phyloP scores from a whole-genome alignment of 805 yeast species.

The Yarrowia keelungensis region DNA sequence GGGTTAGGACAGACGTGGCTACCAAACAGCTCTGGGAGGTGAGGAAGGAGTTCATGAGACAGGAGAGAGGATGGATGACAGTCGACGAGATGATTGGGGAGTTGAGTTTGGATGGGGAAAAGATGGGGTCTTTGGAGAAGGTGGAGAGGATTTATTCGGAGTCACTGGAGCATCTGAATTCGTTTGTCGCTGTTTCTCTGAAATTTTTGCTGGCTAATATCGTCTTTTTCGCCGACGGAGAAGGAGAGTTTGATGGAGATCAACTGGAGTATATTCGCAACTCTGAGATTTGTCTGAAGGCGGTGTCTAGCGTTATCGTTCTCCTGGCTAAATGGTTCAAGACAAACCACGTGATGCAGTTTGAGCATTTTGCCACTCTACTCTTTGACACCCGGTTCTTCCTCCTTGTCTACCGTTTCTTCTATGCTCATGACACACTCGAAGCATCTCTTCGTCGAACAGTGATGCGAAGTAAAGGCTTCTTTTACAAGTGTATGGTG shows the following conservation, averaged over 20 bases:
- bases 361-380: conserved; percentile 72
- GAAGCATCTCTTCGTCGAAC: conserved; percentile 41
- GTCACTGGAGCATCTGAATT: conserved; percentile 62
- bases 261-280: conserved; percentile 58
- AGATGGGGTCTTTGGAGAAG: conserved; percentile 51
- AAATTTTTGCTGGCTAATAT: conserved; percentile 66
- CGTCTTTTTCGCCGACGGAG: conserved; percentile 42
- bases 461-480: conserved; percentile 11
- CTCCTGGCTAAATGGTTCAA: conserved; percentile 79
- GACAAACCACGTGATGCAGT: conserved; percentile 75
- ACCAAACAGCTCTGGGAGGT: conserved; percentile 74
- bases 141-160: conserved; percentile 66
- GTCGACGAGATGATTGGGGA: conserved; percentile 17
- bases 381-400: conserved; percentile 75
- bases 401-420: conserved; percentile 50
- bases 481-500: conserved; percentile 23
- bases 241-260: conserved; percentile 14
- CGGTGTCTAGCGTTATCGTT: conserved; percentile 60
- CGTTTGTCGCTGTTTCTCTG: conserved; percentile 68
- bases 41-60: conserved; percentile 70
- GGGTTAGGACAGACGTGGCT: conserved; percentile 71
- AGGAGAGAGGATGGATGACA: conserved; percentile 69
- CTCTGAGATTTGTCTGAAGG: conserved; percentile 69
- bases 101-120: conserved; percentile 1
- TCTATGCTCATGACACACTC: conserved; percentile 44